Evolutionary conservation across 2,329 filamentous ascomycete species (phyloP), one percentile per base, ranked within the genome.

Genomic region (Fusarium sp.): DNA sequence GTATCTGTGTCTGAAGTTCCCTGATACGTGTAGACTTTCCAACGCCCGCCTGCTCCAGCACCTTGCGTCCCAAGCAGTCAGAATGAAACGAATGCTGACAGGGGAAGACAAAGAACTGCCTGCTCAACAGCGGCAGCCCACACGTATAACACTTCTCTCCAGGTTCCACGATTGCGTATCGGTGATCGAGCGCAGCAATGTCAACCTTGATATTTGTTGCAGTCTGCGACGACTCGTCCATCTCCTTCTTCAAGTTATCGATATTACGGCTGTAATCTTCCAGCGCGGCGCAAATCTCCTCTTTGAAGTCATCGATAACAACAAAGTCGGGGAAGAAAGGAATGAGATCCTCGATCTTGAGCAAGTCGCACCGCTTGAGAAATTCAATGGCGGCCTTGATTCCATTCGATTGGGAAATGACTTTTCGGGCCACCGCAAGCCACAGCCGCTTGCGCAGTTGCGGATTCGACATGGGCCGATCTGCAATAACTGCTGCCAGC

Each of bases 301-400:
- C 95, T 81, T 98, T 98, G 88, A 99, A 99, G 82, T 98, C 96
- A 80, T 99, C 96, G 71, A 99, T 98, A 58, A 98, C 93, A 31
- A 98, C 95, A 80, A 99, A 99, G 81, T 99, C 96, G 0, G 96
- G 96, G 84, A 99, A 99, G 86, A 99, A 98, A 0, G 96, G 96
- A 45, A 99, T 98, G 36, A 99, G 85, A 79, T 99, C 96, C 84
- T 99, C 96, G 73, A 99, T 99, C 72, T 93, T 92, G 55, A 99
- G 89, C 18, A 98, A 87, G 69, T 98, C 95, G 81, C 96, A 98
- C 15, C 94, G 92, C 76, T 94, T 94, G 18, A 98, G 88, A 79
- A 99, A 98, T 70, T 97, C 94, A 75, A 99, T 97, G 5, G 96
- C 96, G 38, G 92, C 89, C 83, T 94, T 98, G 87, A 98, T 98